A percentile compares a stretch with the other conserved stretches of the same genome.
These are phyloP conservation scores for Micractinium sp. DNA, from an alignment of 139 green algal species.

Conservation along the genomic window DNA sequence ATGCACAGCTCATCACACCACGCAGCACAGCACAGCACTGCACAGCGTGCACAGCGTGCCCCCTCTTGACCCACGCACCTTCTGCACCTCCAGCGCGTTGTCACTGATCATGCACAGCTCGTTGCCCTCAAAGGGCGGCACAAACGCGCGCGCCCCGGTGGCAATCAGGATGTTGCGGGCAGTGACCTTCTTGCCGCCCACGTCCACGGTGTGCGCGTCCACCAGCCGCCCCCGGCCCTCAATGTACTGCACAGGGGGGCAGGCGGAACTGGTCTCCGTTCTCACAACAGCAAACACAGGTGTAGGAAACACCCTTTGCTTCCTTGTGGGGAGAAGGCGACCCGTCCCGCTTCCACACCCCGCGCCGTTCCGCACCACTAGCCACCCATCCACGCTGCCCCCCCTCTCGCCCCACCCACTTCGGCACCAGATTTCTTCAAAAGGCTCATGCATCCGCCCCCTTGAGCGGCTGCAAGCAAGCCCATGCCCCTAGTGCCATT, in stretches of 20 bases:
- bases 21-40: too few species aligned
- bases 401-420: not conserved
- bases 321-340: too few species aligned
- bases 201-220: constrained; percentile 85
- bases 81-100: constrained; percentile 85
- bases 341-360: too few species aligned
- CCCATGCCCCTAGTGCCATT: too few species aligned
- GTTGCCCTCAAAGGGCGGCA: constrained; percentile 84
- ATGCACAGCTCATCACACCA: not conserved
- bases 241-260: constrained; percentile 41
- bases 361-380: too few species aligned
- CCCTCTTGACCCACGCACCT: constrained; percentile 63
- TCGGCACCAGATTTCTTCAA: constrained; percentile 73
- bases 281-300: too few species aligned
- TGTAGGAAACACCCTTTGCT: too few species aligned
- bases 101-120: constrained; percentile 93
- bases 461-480: constrained; percentile 75
- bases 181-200: constrained; percentile 47
- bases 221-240: constrained; percentile 87
- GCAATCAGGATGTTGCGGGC: constrained; percentile 93
- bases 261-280: too few species aligned
- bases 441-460: constrained; percentile 88
- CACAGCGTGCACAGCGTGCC: not conserved
- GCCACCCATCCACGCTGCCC: too few species aligned
- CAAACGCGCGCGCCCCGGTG: constrained; percentile 77